A percentile compares a stretch with the other conserved stretches of the same genome.
phyloP scores from a whole-genome alignment of 2,329 filamentous ascomycete species.

The Dactylellina cionopaga region DNA sequence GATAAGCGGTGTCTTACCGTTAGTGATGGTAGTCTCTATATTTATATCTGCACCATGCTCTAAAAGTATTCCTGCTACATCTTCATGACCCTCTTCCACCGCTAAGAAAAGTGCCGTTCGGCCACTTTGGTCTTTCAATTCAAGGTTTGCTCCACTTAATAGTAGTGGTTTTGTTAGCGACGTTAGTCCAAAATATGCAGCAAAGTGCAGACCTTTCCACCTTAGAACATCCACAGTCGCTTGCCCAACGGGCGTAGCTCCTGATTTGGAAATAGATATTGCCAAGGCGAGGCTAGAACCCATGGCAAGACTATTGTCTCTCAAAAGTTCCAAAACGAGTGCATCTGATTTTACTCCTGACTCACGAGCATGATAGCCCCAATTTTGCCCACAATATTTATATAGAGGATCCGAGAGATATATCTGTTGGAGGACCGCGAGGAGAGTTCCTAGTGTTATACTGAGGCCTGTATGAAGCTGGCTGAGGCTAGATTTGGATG shows the following conservation, averaged over 20 bases:
- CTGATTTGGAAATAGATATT: no score
- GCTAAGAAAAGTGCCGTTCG: neutral
- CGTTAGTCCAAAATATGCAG: slow-evolving; percentile 2
- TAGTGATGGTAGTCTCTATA: neutral
- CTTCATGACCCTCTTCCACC: neutral
- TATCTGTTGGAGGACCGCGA: no score
- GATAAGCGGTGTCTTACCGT: neutral
- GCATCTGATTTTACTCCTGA: no score
- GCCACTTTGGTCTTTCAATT: no score
- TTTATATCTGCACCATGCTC: neutral
- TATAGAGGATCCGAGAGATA: slow-evolving; percentile 7
- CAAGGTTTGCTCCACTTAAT: no score
- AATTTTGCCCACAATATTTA: neutral
- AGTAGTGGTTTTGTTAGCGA: neutral
- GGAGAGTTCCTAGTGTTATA: neutral
- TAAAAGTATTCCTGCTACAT: no score
- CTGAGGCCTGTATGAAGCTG: neutral
- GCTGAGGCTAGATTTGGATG: neutral
- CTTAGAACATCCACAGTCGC: neutral
- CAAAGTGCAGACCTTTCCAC: neutral
- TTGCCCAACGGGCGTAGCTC: no score
- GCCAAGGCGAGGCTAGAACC: no score
- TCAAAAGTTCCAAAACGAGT: neutral
- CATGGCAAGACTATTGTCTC: neutral
- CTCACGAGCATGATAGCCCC: neutral